These are phyloP conservation scores for Tylopilus vinaceipallidus DNA, from an alignment of 768 basidiomycete genomes.

Conservation along the genomic window DNA sequence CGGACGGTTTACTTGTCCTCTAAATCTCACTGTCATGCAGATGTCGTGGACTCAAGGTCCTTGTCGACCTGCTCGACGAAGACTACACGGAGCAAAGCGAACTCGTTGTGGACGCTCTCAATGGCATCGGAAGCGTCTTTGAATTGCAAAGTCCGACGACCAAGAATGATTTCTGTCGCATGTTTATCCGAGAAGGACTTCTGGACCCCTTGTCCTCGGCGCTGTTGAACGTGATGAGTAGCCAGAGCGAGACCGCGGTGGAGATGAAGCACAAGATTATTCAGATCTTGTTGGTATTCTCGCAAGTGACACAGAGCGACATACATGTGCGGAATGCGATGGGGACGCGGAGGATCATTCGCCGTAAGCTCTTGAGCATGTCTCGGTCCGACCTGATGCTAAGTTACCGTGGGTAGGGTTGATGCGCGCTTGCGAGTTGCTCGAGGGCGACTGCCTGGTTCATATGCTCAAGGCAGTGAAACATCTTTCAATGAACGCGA, in stretches of 20 bases:
- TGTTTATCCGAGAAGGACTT: constrained; percentile 96
- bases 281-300: constrained; percentile 85
- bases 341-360: constrained; percentile 83
- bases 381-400: constrained; percentile 2
- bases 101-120: constrained; percentile 88
- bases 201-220: constrained; percentile 91
- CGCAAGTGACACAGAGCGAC: constrained; percentile 95
- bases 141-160: constrained; percentile 95
- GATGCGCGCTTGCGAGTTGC: constrained; percentile 79
- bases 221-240: constrained; percentile 82
- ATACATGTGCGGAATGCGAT: constrained; percentile 90
- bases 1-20: neutral
- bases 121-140: constrained; percentile 93
- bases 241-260: constrained; percentile 57
- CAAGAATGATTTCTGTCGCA: constrained; percentile 97
- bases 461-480: constrained; percentile 93
- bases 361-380: constrained; percentile 61
- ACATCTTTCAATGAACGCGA: constrained; percentile 92
- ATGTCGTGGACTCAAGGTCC: constrained; percentile 90
- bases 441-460: constrained; percentile 87
- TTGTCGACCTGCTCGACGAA: constrained; percentile 96
- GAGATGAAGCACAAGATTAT: constrained; percentile 90
- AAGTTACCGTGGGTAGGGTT: constrained; percentile 52
- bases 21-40: constrained; percentile 39
- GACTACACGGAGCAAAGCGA: constrained; percentile 91